Evolutionary conservation across 2,329 filamentous ascomycete species (phyloP).

Genomic region (Colletotrichum spaethianum): DNA sequence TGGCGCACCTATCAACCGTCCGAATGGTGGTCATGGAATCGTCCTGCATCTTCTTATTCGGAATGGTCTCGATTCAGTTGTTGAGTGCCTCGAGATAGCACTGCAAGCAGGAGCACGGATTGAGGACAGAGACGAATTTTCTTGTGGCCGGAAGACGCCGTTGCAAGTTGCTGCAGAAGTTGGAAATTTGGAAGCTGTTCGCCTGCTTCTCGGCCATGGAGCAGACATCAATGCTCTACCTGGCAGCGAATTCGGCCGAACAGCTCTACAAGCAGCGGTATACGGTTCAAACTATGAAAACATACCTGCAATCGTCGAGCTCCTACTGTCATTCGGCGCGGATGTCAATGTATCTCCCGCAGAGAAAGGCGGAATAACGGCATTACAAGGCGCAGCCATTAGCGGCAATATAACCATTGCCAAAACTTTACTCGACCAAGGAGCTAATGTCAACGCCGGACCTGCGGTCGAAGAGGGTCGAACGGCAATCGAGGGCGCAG

Average conservation of each 20-base stretch:
- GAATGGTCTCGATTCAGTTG: fast-evolving
- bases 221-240: not conserved
- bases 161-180: not conserved
- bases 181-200: not conserved
- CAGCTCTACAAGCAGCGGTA: not conserved
- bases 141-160: not conserved
- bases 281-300: fast-evolving
- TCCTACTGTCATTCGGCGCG: not conserved
- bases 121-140: not conserved
- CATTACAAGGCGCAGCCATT: not conserved
- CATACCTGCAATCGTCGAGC: not conserved
- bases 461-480: not conserved
- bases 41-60: not conserved
- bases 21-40: not conserved
- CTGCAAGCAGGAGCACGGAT: not conserved
- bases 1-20: not conserved
- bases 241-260: not conserved
- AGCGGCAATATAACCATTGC: not conserved
- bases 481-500: constrained; percentile 14
- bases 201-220: not conserved
- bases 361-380: not conserved
- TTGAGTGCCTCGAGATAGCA: not conserved
- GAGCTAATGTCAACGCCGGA: not conserved
- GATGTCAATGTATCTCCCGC: not conserved
- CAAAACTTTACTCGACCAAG: not conserved